Percentiles rank a stretch among this genome's conserved stretches.
Evolutionary conservation across 148 eudicot genomes (phyloP).

Genomic region (Dianthus caryophyllus): DNA sequence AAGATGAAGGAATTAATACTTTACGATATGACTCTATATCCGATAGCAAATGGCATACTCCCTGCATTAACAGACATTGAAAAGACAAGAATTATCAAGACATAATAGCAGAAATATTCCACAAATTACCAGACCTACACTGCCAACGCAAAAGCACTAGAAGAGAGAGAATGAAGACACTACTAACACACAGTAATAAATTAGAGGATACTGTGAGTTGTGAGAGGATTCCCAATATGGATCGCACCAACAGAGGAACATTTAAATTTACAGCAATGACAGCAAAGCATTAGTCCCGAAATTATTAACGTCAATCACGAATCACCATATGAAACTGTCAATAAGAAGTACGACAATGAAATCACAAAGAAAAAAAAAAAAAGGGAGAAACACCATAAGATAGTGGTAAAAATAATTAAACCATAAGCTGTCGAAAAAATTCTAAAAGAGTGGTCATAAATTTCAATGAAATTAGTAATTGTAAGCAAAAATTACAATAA

Average conservation of each 20-base stretch:
- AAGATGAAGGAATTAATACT: slow-evolving; percentile 42
- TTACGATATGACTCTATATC: slow-evolving; percentile 62
- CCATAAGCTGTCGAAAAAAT: too few relatives aligned
- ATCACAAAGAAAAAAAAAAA: too few relatives aligned
- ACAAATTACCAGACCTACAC: not conserved
- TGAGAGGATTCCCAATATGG: too few relatives aligned
- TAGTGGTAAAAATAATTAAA: too few relatives aligned
- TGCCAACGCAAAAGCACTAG: not conserved
- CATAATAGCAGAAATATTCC: not conserved
- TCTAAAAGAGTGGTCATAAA: too few relatives aligned
- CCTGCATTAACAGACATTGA: slow-evolving; percentile 40
- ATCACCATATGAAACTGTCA: not conserved
- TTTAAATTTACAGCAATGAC: too few relatives aligned
- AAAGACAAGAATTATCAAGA: not conserved
- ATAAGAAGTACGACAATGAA: too few relatives aligned
- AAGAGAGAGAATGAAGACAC: slow-evolving; percentile 5
- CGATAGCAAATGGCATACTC: slow-evolving; percentile 76
- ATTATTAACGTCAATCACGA: not conserved
- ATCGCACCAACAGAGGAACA: too few relatives aligned
- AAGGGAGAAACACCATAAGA: not conserved
- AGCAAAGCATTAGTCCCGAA: too few relatives aligned
- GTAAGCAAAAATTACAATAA: too few relatives aligned
- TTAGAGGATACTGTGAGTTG: not conserved
- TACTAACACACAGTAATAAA: not conserved
- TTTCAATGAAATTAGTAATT: too few relatives aligned